phyloP scores from a whole-genome alignment of 306 rosid species.

The Senna tora region DNA sequence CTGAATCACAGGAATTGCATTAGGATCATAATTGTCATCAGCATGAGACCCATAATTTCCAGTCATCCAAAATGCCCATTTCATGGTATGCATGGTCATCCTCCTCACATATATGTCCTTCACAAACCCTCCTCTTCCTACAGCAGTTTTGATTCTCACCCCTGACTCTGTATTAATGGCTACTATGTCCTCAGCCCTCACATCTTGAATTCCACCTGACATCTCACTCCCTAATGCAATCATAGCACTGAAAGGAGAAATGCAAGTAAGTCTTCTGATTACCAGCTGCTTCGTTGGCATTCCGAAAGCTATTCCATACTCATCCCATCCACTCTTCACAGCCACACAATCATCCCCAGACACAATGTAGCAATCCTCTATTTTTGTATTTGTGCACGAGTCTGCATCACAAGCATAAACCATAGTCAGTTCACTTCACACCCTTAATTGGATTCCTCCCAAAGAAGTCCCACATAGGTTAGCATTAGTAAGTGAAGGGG shows the following conservation, averaged over 20 bases:
- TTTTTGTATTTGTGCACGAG: conserved; percentile 77
- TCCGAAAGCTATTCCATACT: conserved; percentile 57
- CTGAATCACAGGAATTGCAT: conserved; percentile 49
- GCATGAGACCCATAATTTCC: conserved; percentile 63
- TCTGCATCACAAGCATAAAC: conserved; percentile 48
- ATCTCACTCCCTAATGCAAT: conserved; percentile 64
- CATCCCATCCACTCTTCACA: conserved; percentile 66
- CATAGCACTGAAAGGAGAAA: conserved; percentile 56
- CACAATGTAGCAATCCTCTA: conserved; percentile 80
- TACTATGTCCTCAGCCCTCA: conserved; percentile 51
- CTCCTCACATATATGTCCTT: conserved; percentile 53
- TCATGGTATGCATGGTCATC: conserved; percentile 55
- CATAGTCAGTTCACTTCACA: neutral
- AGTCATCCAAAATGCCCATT: conserved; percentile 64
- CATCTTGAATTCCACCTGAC: conserved; percentile 58
- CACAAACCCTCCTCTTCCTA: conserved; percentile 61
- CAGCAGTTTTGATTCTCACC: conserved; percentile 56
- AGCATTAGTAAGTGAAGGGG: no score
- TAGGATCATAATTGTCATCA: conserved; percentile 48
- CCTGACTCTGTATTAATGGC: conserved; percentile 54
- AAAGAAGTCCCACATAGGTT: no score
- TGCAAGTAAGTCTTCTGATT: conserved; percentile 55
- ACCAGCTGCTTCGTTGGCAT: conserved; percentile 55
- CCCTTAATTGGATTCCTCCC: no score
- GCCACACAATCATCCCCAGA: conserved; percentile 89